A percentile compares a stretch with the other conserved stretches of the same genome.
Conservation (phyloP, 208 protist genomes). For the Naegleria gruberi region DNA sequence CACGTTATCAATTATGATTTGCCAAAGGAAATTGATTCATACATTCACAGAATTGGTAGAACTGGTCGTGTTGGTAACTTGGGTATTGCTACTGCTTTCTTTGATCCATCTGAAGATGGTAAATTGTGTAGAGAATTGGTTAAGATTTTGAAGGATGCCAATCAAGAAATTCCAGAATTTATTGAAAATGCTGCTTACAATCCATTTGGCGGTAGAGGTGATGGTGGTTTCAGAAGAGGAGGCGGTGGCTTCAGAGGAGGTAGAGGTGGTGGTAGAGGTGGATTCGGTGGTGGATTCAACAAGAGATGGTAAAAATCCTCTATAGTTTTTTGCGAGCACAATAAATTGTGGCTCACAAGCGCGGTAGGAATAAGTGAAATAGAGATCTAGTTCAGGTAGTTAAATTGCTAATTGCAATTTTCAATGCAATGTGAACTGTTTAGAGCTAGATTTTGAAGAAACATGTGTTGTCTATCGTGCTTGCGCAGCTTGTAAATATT, state of each 20-base stretch:
- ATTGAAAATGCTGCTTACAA: neutral
- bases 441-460: no score
- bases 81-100: constrained; percentile 89
- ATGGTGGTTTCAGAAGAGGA: neutral
- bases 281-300: neutral
- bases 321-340: neutral
- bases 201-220: neutral
- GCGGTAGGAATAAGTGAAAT: neutral
- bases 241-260: neutral
- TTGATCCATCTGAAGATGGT: constrained; percentile 63
- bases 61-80: constrained; percentile 94
- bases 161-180: neutral
- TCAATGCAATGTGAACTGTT: no score
- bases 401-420: no score
- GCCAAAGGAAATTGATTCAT: constrained; percentile 96
- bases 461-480: no score
- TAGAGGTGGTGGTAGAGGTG: neutral
- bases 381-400: no score
- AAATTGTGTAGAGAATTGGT: constrained; percentile 49
- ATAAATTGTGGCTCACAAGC: neutral
- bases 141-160: constrained; percentile 16
- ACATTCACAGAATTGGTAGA: constrained; percentile 98
- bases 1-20: constrained; percentile 97
- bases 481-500: no score
- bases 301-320: neutral